Conservation (phyloP, 768 basidiomycete genomes). For the Auricularia heimuer region DNA sequence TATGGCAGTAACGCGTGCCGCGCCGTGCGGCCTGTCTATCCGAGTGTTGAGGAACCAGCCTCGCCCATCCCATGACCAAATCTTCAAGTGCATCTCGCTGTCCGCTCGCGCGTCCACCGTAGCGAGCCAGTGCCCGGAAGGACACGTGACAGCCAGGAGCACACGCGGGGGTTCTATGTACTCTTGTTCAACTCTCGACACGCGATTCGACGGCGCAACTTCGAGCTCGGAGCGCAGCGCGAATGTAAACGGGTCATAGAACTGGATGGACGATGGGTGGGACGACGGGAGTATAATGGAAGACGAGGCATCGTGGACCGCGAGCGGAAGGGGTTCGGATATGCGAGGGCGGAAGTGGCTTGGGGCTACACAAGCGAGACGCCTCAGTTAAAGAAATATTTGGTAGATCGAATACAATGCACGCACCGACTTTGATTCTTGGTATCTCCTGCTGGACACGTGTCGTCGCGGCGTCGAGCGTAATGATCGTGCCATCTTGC, state of each 20-base stretch:
- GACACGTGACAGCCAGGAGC: conserved; percentile 54
- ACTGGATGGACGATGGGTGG: conserved; percentile 91
- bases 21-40: conserved; percentile 79
- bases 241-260: conserved; percentile 66
- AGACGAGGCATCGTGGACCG: conserved; percentile 61
- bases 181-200: conserved; percentile 73
- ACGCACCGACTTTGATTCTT: conserved; percentile 67
- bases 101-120: conserved; percentile 69
- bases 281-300: conserved; percentile 85
- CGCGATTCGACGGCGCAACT: conserved; percentile 85
- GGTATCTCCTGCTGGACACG: conserved; percentile 65
- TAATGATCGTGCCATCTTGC: conserved; percentile 69
- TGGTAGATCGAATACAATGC: background rate
- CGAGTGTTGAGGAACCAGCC: conserved; percentile 78
- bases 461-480: conserved; percentile 62
- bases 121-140: conserved; percentile 81
- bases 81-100: conserved; percentile 75
- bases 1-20: conserved; percentile 47
- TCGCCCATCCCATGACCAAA: conserved; percentile 79
- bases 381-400: conserved; percentile 5
- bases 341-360: conserved; percentile 18
- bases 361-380: background rate
- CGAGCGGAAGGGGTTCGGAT: conserved; percentile 48
- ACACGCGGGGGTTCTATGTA: conserved; percentile 67
- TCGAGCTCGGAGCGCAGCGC: conserved; percentile 79